phyloP scores from a whole-genome alignment of 257 asterid species.

The Galeopsis tetrahit region DNA sequence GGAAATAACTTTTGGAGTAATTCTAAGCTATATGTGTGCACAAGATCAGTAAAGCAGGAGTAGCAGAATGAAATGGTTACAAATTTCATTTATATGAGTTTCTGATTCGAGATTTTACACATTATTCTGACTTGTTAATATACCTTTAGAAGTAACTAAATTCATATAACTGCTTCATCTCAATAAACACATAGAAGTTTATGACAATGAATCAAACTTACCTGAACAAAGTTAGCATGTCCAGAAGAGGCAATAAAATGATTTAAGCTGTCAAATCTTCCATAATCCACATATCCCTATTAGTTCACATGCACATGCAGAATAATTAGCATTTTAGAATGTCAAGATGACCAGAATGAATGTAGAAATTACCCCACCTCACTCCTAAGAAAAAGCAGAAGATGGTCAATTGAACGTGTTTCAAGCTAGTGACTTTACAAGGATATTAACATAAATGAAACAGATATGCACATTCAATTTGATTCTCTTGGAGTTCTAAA shows the following conservation, averaged over 20 bases:
- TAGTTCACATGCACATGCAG: constrained; percentile 30
- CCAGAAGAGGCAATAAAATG: constrained; percentile 72
- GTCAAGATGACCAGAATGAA: constrained; percentile 30
- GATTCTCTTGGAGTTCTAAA: constrained; percentile 14
- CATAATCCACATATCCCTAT: constrained; percentile 94
- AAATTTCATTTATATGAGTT: background rate
- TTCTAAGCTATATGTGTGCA: constrained; percentile 1
- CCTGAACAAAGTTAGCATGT: constrained; percentile 71
- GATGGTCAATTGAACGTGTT: constrained; percentile 17
- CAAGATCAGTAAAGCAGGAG: constrained; percentile 2
- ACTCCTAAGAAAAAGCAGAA: constrained; percentile 3
- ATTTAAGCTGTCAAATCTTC: constrained; percentile 80
- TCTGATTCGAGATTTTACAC: constrained; percentile 11
- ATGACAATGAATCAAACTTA: constrained; percentile 37
- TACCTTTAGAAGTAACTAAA: constrained; percentile 14
- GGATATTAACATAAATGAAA: constrained; percentile 25
- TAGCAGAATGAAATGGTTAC: constrained; percentile 1
- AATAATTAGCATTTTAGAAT: constrained; percentile 31
- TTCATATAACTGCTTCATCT: constrained; percentile 17
- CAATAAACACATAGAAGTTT: constrained; percentile 20
- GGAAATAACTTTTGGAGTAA: constrained; percentile 1
- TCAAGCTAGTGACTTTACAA: constrained; percentile 13
- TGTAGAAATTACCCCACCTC: background rate
- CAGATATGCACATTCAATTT: constrained; percentile 19
- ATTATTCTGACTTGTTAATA: background rate